A percentile compares a stretch with the other conserved stretches of the same genome.
Evolutionary conservation across 2,329 filamentous ascomycete species (phyloP).

Genomic region (Penicillium sp.): DNA sequence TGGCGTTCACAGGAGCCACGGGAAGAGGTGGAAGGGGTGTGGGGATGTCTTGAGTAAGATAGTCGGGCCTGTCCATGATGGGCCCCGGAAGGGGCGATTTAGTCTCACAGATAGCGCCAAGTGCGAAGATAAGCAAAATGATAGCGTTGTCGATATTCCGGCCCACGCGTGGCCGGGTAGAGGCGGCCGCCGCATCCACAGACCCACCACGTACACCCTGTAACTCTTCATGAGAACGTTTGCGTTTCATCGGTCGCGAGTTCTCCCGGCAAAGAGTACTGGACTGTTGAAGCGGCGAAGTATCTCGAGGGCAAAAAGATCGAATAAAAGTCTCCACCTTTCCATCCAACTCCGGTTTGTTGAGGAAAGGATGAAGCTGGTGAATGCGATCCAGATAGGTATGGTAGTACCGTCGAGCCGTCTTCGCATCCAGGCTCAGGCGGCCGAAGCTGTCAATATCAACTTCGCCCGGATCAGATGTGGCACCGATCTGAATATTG

Average conservation of each 20-base stretch:
- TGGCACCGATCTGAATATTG: neutral
- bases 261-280: conserved; percentile 20
- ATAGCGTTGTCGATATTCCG: conserved; percentile 76
- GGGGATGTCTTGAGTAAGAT: conserved; percentile 29
- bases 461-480: conserved; percentile 36
- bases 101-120: conserved; percentile 75
- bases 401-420: conserved; percentile 50
- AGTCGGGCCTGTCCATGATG: conserved; percentile 44
- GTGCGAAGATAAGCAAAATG: conserved; percentile 75
- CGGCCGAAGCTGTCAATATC: conserved; percentile 52
- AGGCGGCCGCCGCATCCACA: conserved; percentile 2
- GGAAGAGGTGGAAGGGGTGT: conserved; percentile 15
- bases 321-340: conserved; percentile 54
- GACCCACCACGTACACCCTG: conserved; percentile 27
- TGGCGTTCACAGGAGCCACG: neutral
- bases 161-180: conserved; percentile 33
- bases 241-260: conserved; percentile 37
- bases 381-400: conserved; percentile 62
- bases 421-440: conserved; percentile 53
- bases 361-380: conserved; percentile 63
- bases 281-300: conserved; percentile 1
- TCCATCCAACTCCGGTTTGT: conserved; percentile 51
- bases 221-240: conserved; percentile 36
- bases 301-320: conserved; percentile 43
- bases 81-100: conserved; percentile 53